These are phyloP conservation scores for Adansonia gregorii DNA, from an alignment of 441 rosid species.

Conservation along the genomic window DNA sequence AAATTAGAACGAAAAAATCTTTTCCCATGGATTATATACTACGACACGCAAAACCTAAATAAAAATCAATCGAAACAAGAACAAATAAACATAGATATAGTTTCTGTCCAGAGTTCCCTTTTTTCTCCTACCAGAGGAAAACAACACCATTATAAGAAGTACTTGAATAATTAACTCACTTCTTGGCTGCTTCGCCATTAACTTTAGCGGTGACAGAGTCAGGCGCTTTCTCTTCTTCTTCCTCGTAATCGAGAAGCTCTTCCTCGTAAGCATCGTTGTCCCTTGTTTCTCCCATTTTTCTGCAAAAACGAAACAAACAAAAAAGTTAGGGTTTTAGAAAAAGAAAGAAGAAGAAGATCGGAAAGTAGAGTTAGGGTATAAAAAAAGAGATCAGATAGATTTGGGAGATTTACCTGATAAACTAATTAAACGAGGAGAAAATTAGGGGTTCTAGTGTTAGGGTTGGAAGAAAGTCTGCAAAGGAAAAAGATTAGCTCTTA, in stretches of 20 bases:
- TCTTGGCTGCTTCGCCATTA: conserved; percentile 87
- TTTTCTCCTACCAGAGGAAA: background rate
- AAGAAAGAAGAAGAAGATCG: background rate
- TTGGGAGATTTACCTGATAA: conserved; percentile 33
- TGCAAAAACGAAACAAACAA: conserved; percentile 23
- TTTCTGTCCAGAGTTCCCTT: background rate
- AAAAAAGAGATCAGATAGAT: background rate
- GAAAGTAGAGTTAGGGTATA: too few species aligned
- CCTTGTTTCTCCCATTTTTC: conserved; percentile 81
- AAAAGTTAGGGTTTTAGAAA: background rate
- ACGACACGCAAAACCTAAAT: too few species aligned
- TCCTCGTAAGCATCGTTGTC: conserved; percentile 97
- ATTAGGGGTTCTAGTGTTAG: conserved; percentile 28
- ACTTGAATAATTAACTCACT: conserved; percentile 48
- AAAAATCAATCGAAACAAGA: too few species aligned
- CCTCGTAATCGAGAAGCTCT: conserved; percentile 97
- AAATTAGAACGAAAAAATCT: too few species aligned
- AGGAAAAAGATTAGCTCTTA: conserved; percentile 44
- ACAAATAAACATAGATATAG: too few species aligned
- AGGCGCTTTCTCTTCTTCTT: conserved; percentile 85
- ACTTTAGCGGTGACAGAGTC: conserved; percentile 71
- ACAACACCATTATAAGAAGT: background rate
- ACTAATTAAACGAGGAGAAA: background rate
- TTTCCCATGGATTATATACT: too few species aligned
- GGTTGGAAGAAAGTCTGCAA: conserved; percentile 46